A percentile compares a stretch with the other conserved stretches of the same genome.
These are phyloP conservation scores for Graphilbum fragrans DNA, from an alignment of 2,329 filamentous ascomycete genomes.

Conservation along the genomic window DNA sequence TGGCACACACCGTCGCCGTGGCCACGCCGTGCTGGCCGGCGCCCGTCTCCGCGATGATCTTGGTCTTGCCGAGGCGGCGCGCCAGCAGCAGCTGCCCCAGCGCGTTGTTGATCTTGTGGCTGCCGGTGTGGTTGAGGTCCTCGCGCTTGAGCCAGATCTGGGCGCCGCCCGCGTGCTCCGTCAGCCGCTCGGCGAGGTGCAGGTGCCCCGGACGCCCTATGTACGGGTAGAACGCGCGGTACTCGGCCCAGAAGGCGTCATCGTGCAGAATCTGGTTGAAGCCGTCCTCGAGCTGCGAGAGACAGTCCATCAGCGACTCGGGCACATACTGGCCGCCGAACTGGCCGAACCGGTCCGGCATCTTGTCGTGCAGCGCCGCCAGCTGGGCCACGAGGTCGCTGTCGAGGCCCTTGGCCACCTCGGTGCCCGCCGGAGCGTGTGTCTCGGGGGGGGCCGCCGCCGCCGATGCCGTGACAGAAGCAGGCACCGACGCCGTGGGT, in stretches of 20 bases:
- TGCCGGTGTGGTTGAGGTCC: slow-evolving; percentile 94
- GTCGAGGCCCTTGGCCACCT: slow-evolving; percentile 32
- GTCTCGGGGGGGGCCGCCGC: slow-evolving; percentile 48
- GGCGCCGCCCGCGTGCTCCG: slow-evolving; percentile 78
- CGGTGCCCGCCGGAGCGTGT: slow-evolving; percentile 27
- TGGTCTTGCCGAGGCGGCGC: slow-evolving; percentile 76
- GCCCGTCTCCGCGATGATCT: slow-evolving; percentile 96
- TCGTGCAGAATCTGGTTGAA: slow-evolving; percentile 84
- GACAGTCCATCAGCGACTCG: slow-evolving; percentile 93
- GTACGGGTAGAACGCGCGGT: slow-evolving; percentile 88
- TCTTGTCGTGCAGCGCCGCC: slow-evolving; percentile 65
- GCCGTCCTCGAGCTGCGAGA: slow-evolving; percentile 78
- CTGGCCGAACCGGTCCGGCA: slow-evolving; percentile 82
- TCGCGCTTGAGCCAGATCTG: slow-evolving; percentile 98
- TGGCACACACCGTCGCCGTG: slow-evolving; percentile 92
- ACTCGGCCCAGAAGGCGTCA: slow-evolving; percentile 93
- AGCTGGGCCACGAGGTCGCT: slow-evolving; percentile 67
- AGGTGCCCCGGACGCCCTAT: slow-evolving; percentile 92
- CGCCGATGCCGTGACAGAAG: slow-evolving; percentile 57
- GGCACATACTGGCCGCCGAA: slow-evolving; percentile 97
- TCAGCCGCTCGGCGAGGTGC: slow-evolving; percentile 79
- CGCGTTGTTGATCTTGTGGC: slow-evolving; percentile 99
- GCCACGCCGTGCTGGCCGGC: slow-evolving; percentile 97
- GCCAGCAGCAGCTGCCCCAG: slow-evolving; percentile 87
- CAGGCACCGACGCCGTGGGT: slow-evolving; percentile 23